Conservation (phyloP, 2,329 filamentous ascomycete species). For the Pseudogymnoascus sp. region DNA sequence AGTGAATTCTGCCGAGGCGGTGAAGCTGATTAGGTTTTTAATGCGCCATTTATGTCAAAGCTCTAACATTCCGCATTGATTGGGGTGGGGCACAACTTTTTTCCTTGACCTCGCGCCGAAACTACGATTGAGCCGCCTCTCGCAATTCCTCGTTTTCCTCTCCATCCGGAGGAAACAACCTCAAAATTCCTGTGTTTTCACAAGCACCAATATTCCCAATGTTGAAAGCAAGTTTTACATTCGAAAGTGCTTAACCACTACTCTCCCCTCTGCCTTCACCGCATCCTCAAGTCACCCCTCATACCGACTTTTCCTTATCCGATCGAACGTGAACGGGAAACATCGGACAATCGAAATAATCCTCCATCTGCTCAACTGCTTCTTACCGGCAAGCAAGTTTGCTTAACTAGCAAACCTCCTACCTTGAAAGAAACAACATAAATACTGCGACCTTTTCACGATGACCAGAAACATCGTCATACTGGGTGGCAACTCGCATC, state of each 20-base stretch:
- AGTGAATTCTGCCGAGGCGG: constrained; percentile 8
- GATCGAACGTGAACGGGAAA: constrained; percentile 11
- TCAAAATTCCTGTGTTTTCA: constrained; percentile 3
- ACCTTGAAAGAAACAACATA: constrained; percentile 5
- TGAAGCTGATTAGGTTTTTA: constrained; percentile 10
- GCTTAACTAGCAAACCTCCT: not conserved
- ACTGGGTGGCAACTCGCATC: constrained; percentile 89
- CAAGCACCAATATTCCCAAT: constrained; percentile 13
- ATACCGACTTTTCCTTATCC: constrained; percentile 9
- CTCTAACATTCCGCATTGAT: constrained; percentile 8
- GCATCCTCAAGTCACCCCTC: constrained; percentile 5
- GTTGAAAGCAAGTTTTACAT: constrained; percentile 12
- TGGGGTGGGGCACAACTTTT: constrained; percentile 11
- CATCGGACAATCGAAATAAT: not conserved
- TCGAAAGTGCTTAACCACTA: constrained; percentile 14
- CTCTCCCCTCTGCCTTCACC: constrained; percentile 7
- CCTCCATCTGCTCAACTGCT: not conserved
- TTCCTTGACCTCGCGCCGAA: constrained; percentile 11
- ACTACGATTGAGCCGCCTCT: constrained; percentile 11
- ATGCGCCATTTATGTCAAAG: constrained; percentile 12
- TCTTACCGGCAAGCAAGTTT: not conserved
- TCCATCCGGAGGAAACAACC: not conserved
- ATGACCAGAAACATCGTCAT: constrained; percentile 97
- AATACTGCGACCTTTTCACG: constrained; percentile 9
- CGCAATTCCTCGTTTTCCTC: constrained; percentile 9